Conservation (phyloP, 805 yeast genomes). For the Pichia manshurica region DNA sequence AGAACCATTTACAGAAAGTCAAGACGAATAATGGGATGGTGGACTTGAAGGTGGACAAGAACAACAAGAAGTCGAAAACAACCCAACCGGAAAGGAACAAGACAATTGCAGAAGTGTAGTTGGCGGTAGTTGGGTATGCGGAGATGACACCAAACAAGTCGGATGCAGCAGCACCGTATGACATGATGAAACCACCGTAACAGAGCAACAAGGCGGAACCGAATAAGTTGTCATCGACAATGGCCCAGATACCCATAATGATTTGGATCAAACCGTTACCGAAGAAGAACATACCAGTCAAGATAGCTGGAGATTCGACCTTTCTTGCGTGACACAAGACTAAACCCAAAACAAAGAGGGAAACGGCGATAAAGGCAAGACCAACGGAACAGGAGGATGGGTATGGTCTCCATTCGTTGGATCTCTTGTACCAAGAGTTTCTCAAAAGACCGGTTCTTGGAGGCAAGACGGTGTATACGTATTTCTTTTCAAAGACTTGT, state of each 20-base stretch:
- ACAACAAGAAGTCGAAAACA: slow-evolving; percentile 39
- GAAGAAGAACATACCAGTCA: slow-evolving; percentile 37
- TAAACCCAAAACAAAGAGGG: slow-evolving; percentile 40
- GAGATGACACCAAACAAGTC: slow-evolving; percentile 38
- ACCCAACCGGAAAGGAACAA: slow-evolving; percentile 44
- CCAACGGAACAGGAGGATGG: slow-evolving; percentile 44
- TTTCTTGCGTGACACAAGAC: slow-evolving; percentile 36
- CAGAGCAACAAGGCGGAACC: slow-evolving; percentile 43
- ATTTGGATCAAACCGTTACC: slow-evolving; percentile 41
- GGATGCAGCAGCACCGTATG: slow-evolving; percentile 40
- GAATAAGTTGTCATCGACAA: slow-evolving; percentile 42
- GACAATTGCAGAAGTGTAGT: slow-evolving; percentile 39
- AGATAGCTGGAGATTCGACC: slow-evolving; percentile 34
- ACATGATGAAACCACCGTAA: slow-evolving; percentile 46
- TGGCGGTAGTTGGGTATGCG: slow-evolving; percentile 33
- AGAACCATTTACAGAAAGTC: slow-evolving; percentile 37
- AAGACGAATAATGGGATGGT: slow-evolving; percentile 35
- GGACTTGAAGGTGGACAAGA: slow-evolving; percentile 40
- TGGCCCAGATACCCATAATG: slow-evolving; percentile 43
- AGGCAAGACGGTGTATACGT: slow-evolving; percentile 23
- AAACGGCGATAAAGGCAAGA: slow-evolving; percentile 34
- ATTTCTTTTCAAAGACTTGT: slow-evolving; percentile 19
- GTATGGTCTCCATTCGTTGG: slow-evolving; percentile 34
- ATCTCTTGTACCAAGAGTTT: slow-evolving; percentile 38
- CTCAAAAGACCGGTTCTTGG: slow-evolving; percentile 33